Base-by-base conservation (phyloP, 169 alveolate genomes). In the Eimeria maxima region DNA sequence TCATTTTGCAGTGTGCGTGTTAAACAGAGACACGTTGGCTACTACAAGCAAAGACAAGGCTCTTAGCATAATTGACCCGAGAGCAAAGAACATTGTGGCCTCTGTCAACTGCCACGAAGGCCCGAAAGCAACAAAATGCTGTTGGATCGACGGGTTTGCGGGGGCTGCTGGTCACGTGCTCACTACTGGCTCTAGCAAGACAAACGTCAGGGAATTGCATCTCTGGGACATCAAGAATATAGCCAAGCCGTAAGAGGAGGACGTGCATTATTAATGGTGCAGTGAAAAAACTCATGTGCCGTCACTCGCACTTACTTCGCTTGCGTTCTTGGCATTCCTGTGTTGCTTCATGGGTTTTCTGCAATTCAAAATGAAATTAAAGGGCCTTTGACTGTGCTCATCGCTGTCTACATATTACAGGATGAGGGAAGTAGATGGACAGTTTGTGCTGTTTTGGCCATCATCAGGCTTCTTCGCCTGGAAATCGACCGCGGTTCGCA, bases 121-220 rank as follows among this genome's bases (percentile, higher is more conserved):
- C 38, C 89, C 95, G 4, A 95, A 95, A 57, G 97, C 97, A 22
- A 57, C 81, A 44, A 95, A 95, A 29, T 89, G 94, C 86, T 57
- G 93, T n/a, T 95, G 95, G 95, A 20, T 87, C 10, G 97, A 95
- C 45, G 97, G 97, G 24, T 69, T 89, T 22, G 95, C 97, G 16
- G 97, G 97, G n/a, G 24, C 73, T 16, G 87, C 90, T 13, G 97
- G 95, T 11, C 95, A 95, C 71, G 83, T 95, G 45, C 80, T 88
- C 47, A 88, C 95, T 6, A 89, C 97, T 11, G 97, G 97, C 47
- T 69, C 55, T 47, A 74, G 95, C 84, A 95, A 95, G 88, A 71
- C 74, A 13, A 86, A 90, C n/a, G 93, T 67, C 42, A 60, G 97
- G 3, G 97, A 95, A 57, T 27, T 90, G 69, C 90, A 81, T 44